Conservation (phyloP, 1,284 basidiomycete genomes). For the Phellinidium pouzarii region DNA sequence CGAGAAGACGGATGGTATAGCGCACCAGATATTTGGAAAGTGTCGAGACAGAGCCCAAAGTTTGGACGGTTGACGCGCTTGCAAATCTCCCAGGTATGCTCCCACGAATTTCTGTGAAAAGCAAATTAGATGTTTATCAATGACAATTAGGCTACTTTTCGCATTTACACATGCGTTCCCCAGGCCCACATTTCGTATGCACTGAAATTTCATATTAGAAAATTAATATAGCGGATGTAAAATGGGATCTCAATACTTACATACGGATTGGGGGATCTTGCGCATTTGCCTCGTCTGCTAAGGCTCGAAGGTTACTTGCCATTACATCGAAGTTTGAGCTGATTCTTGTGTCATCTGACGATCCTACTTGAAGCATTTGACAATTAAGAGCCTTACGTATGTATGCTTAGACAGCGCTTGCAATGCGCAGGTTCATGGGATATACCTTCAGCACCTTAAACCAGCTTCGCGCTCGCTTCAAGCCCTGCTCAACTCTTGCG, state of each 20-base stretch:
- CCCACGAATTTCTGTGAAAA: slow-evolving; percentile 27
- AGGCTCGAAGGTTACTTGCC: slow-evolving; percentile 26
- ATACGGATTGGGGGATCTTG: slow-evolving; percentile 28
- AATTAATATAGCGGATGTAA: not conserved
- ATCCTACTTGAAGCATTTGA: slow-evolving; percentile 28
- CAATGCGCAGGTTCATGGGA: not conserved
- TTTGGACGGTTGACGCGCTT: slow-evolving; percentile 28
- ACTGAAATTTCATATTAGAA: slow-evolving; percentile 16
- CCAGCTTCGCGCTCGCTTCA: slow-evolving; percentile 26
- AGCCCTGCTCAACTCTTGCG: slow-evolving; percentile 20
- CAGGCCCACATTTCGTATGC: slow-evolving; percentile 32
- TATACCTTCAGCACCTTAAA: slow-evolving; percentile 27
- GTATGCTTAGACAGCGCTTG: not conserved
- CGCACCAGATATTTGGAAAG: slow-evolving; percentile 28
- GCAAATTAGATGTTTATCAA: not conserved
- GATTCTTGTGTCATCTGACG: slow-evolving; percentile 25
- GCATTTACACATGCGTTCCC: slow-evolving; percentile 28
- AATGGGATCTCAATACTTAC: slow-evolving; percentile 17
- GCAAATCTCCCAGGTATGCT: slow-evolving; percentile 30
- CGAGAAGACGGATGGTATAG: not conserved
- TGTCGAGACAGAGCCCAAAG: slow-evolving; percentile 30
- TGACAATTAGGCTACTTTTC: not conserved
- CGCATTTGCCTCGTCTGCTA: slow-evolving; percentile 27
- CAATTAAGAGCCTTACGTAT: slow-evolving; percentile 23
- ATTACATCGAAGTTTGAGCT: slow-evolving; percentile 26